Conservation (phyloP, 306 rosid genomes). For the Vigna mungo region DNA sequence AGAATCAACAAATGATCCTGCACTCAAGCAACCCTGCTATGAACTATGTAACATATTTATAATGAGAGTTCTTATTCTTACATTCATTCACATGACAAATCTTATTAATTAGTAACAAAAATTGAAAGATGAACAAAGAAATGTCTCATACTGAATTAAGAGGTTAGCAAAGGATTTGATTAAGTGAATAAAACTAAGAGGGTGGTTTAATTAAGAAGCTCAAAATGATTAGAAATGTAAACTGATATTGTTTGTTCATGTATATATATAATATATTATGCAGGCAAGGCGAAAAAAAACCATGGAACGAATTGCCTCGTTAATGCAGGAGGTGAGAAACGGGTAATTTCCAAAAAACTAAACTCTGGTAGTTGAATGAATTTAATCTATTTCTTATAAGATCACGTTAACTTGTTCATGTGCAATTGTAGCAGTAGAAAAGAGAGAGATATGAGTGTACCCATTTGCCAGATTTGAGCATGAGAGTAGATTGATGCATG, state of each 20-base stretch:
- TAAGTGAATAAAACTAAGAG: not conserved
- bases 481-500: not conserved
- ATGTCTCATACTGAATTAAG: not conserved
- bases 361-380: not conserved
- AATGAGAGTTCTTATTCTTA: not conserved
- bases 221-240: not conserved
- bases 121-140: not conserved
- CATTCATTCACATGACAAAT: conserved; percentile 1
- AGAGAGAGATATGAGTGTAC: conserved; percentile 28
- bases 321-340: conserved; percentile 42
- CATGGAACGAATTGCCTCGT: conserved; percentile 64
- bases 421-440: conserved; percentile 33
- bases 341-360: conserved; percentile 2
- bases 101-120: not conserved
- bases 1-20: conserved; percentile 75
- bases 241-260: conserved; percentile 31
- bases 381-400: not conserved
- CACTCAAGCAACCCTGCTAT: conserved; percentile 88
- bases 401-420: not conserved
- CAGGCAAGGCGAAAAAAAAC: conserved; percentile 75
- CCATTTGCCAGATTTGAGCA: conserved; percentile 9
- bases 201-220: not conserved
- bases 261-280: conserved; percentile 39
- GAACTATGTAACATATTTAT: conserved; percentile 66
- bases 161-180: not conserved